A percentile compares a stretch with the other conserved stretches of the same genome.
Evolutionary conservation across 306 rosid genomes (phyloP).

Genomic region (Ormosia emarginata): DNA sequence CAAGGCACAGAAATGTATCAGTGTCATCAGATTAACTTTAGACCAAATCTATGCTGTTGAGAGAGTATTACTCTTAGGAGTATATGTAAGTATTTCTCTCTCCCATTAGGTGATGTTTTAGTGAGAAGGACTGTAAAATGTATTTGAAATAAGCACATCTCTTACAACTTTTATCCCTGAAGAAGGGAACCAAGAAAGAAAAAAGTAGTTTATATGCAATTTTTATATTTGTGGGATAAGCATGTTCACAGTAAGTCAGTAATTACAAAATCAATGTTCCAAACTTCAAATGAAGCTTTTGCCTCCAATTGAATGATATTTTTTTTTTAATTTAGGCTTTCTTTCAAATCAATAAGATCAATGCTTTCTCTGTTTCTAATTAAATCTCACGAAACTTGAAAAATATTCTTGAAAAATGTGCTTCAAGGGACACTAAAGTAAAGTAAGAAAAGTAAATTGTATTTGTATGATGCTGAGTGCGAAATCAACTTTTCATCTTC

Average conservation of each 20-base stretch:
- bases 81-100: not conserved
- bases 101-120: not conserved
- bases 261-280: not conserved
- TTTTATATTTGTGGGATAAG: not conserved
- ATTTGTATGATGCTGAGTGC: slow-evolving; percentile 1
- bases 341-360: not conserved
- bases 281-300: not conserved
- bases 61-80: not conserved
- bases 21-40: not conserved
- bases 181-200: not conserved
- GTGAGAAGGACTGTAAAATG: not conserved
- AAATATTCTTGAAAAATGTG: not conserved
- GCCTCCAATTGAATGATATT: not conserved
- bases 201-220: not conserved
- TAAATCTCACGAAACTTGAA: not conserved
- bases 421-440: not conserved
- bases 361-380: not conserved
- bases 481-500: not conserved
- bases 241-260: not conserved
- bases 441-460: not conserved
- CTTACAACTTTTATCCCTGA: not conserved
- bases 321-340: not conserved
- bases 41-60: not conserved
- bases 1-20: not conserved
- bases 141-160: not conserved